These are phyloP conservation scores for Alternaria sp. DNA, from an alignment of 2,329 filamentous ascomycete genomes.

Conservation along the genomic window DNA sequence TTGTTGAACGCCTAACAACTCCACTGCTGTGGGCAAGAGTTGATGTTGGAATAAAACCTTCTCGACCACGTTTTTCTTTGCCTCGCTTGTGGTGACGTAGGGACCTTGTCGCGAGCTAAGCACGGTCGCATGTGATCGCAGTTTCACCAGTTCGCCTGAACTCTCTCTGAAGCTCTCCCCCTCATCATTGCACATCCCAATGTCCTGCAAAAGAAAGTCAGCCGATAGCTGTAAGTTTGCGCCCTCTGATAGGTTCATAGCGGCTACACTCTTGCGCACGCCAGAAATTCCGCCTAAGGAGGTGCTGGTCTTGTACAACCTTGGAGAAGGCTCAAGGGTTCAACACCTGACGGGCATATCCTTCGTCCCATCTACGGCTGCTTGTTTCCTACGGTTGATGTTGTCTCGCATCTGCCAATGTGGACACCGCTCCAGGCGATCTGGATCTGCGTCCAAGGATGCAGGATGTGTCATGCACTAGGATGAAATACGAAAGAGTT, in stretches of 20 bases:
- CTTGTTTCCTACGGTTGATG: not conserved
- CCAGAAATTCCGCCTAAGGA: not conserved
- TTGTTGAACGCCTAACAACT: not conserved
- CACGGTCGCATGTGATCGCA: not conserved
- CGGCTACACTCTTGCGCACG: not conserved
- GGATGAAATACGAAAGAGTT: not conserved
- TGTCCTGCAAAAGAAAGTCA: not conserved
- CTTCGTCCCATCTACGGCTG: not conserved
- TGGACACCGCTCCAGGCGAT: not conserved
- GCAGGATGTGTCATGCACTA: conserved; percentile 2
- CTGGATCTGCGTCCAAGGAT: not conserved
- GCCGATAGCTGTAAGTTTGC: not conserved
- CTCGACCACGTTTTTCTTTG: not conserved
- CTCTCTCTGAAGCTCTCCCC: not conserved
- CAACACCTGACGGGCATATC: not conserved
- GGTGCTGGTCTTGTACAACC: not conserved
- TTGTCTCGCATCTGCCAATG: not conserved
- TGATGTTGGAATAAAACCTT: not conserved
- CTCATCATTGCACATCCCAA: not conserved
- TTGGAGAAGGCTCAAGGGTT: not conserved
- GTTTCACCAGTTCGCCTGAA: not conserved
- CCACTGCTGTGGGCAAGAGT: not conserved
- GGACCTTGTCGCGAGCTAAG: not conserved
- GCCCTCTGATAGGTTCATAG: not conserved
- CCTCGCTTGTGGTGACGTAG: not conserved